Evolutionary conservation across 1,284 basidiomycete species (phyloP).

Genomic region (Wolfiporia cocos): DNA sequence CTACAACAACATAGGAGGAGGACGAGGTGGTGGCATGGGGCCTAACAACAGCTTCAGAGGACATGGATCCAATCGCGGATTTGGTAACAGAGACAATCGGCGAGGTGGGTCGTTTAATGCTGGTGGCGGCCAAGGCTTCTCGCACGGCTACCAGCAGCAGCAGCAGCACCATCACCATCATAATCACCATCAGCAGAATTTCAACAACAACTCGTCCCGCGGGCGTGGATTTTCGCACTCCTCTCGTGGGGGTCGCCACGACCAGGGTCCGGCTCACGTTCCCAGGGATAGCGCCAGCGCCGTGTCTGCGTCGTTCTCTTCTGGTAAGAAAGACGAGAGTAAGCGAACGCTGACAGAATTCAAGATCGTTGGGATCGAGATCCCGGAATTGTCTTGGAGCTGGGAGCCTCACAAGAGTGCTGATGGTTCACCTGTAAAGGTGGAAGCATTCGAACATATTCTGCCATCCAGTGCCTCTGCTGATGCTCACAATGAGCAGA

Average conservation of each 20-base stretch:
- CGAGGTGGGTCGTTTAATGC: conserved; percentile 57
- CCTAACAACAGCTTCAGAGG: conserved; percentile 39
- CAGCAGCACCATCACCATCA: conserved; percentile 16
- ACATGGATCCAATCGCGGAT: conserved; percentile 58
- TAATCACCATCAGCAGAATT: conserved; percentile 28
- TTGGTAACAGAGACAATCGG: conserved; percentile 55
- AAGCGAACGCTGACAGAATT: conserved; percentile 91
- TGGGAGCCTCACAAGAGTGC: conserved; percentile 54
- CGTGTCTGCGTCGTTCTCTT: conserved; percentile 20
- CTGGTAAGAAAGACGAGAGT: conserved; percentile 75
- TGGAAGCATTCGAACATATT: conserved; percentile 16
- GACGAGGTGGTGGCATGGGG: conserved; percentile 29
- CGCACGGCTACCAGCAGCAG: conserved; percentile 34
- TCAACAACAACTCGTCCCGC: conserved; percentile 31
- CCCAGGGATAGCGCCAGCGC: conserved; percentile 27
- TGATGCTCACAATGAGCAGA: conserved; percentile 12
- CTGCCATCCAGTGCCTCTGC: conserved; percentile 11
- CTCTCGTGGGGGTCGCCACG: conserved; percentile 47
- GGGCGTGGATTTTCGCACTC: conserved; percentile 30
- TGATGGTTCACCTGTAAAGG: conserved; percentile 18
- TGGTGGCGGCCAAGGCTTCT: conserved; percentile 31
- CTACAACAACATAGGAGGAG: conserved; percentile 33
- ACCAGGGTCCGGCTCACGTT: conserved; percentile 33
- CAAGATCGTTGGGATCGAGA: conserved; percentile 87
- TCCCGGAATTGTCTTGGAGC: conserved; percentile 65